Evolutionary conservation across 208 protist genomes (phyloP), one percentile per base, ranked within the genome.

Genomic region (Crithidia sp.): DNA sequence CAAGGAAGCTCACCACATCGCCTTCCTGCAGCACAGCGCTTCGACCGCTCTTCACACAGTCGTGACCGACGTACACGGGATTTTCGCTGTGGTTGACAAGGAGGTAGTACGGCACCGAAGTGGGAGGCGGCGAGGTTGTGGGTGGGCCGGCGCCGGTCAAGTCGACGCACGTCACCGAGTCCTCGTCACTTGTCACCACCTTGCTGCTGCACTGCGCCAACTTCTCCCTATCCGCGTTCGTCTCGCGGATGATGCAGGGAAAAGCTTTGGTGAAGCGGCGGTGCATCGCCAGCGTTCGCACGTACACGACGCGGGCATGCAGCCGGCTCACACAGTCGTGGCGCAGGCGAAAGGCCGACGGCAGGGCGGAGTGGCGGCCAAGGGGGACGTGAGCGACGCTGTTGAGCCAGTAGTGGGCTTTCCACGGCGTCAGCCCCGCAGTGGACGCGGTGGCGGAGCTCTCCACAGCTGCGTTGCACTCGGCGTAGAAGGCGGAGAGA

Each of bases 1-100:
- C 89, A 12, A 96, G 82, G 70, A 96, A 89, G 6, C 88, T 86
- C 0, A 96, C 43, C 28, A 95, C 76, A 49, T 96, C 92, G n/a
- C 85, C 79, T 54, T 93, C 86, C 16, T 57, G 7, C 7, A 96
- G 73, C 17, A 19, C 67, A 36, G 57, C 57, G 73, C 88, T 92
- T 28, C 67, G 67, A 37, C 80, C 79, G 19, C 70, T 61, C 8
- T 60, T 74, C 16, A 96, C 67, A 7, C 60, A 41, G 8, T 73
- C 57, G 13, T 50, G 44, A 37, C 89, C 88, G 2, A 95, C 81
- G 69, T 84, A 96, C 14, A 92, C 52, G 12, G 78, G 77, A 71
- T 96, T 96, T 9, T 74, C 81, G 28, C 83, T 71, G 79, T 85
- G 89, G 75, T 94, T 93, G 19, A 96, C 43, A 36, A 96, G 43